Base-by-base conservation (phyloP, 1,139 yeast species). In the Candida sp. region DNA sequence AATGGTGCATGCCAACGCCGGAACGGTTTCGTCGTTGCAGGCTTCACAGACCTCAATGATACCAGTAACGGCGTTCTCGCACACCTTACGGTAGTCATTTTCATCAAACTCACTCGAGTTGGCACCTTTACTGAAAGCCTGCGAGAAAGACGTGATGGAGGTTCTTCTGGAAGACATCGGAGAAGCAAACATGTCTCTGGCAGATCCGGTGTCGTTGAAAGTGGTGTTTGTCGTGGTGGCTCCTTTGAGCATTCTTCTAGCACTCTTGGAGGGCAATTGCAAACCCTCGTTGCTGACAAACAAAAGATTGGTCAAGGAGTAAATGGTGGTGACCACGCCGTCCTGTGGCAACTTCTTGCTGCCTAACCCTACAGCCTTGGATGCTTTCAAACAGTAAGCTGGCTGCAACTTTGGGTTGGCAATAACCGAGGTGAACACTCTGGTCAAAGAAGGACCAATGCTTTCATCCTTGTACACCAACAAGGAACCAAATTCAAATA, bases 261-360 rank as follows among this genome's bases (percentile, higher is more conserved):
- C 55, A 41, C 66, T 63, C 46, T 74, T 65, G 1, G 63, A 58
- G 27, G 49, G 54, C 25, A 51, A 52, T 50, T 62, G 67, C 35
- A 51, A 53, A 5, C 69, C 70, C 58, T 73, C 80, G 51, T 77
- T 78, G 9, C 84, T 85, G 17, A 83, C 83, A 45, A 86, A 81
- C 35, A 94, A 71, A 60, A 89, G 72, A 66, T 94, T 94, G 27
- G 90, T 84, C 57, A 93, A 77, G 0, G 96, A 87, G 66, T 94
- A 94, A 50, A 94, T 85, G 1, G 94, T 83, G n/a, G 97, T 88
- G 9, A 92, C 90, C 22, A 89, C 86, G 0, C 90, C 85, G 66
- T 92, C 98, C 63, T 91, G 96, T 26, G 89, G 76, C 49, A 83
- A 66, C 17, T 74, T 73, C 54, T 73, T 78, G 56, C 78, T 67